A percentile compares a stretch with the other conserved stretches of the same genome.
These are phyloP conservation scores for Yamadazyma sp. DNA, from an alignment of 1,139 yeast genomes.

Conservation along the genomic window DNA sequence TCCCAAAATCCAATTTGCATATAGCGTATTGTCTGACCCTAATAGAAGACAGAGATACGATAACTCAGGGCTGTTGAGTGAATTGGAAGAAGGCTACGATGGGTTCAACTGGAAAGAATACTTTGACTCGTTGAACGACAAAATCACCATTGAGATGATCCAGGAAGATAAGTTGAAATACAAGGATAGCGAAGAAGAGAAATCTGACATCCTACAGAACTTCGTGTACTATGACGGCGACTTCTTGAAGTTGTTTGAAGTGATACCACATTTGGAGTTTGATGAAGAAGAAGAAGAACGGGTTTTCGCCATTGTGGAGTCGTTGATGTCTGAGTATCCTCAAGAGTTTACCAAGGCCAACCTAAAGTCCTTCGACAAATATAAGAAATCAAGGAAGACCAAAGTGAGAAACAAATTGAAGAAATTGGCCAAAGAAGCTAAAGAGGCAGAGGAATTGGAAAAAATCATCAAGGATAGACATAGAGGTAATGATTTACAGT, in stretches of 20 bases:
- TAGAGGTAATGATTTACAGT: slow-evolving; percentile 47
- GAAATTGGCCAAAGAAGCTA: slow-evolving; percentile 58
- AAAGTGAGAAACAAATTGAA: slow-evolving; percentile 47
- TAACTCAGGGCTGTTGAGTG: slow-evolving; percentile 62
- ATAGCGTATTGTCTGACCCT: slow-evolving; percentile 64
- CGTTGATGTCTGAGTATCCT: slow-evolving; percentile 52
- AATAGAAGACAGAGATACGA: slow-evolving; percentile 61
- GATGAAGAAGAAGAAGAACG: slow-evolving; percentile 62
- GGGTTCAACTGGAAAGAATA: slow-evolving; percentile 64
- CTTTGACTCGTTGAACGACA: slow-evolving; percentile 57
- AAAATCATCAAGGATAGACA: slow-evolving; percentile 43
- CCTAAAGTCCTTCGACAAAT: slow-evolving; percentile 52
- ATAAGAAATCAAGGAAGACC: slow-evolving; percentile 47
- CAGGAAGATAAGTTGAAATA: slow-evolving; percentile 67
- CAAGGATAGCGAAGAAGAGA: slow-evolving; percentile 68
- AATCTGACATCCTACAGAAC: slow-evolving; percentile 58
- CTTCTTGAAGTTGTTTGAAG: slow-evolving; percentile 66
- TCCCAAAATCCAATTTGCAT: slow-evolving; percentile 75
- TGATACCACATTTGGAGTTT: slow-evolving; percentile 73
- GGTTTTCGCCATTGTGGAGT: slow-evolving; percentile 52
- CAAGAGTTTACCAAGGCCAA: slow-evolving; percentile 52
- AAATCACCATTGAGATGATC: slow-evolving; percentile 71
- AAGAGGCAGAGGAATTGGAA: slow-evolving; percentile 66
- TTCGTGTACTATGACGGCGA: slow-evolving; percentile 69
- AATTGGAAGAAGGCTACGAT: slow-evolving; percentile 33